Conservation (phyloP, 306 rosid species). For the Cucumis cinereus region DNA sequence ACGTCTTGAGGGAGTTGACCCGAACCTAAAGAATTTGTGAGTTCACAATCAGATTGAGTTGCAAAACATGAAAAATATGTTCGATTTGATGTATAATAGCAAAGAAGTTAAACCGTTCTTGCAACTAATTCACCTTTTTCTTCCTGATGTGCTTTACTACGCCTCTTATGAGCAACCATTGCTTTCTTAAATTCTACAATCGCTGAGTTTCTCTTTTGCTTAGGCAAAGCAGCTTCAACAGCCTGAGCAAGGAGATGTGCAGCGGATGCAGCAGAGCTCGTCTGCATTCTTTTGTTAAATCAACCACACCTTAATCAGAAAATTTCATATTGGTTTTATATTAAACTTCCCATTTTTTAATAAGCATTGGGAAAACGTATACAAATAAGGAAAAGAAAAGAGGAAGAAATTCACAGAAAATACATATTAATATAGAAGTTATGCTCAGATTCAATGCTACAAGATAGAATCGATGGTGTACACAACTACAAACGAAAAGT, state of each 20-base stretch:
- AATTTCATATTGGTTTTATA: neutral
- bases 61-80: neutral
- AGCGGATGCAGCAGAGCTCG: conserved; percentile 46
- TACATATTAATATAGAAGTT: neutral
- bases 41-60: neutral
- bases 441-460: neutral
- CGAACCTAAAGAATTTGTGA: conserved; percentile 30
- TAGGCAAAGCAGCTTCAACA: conserved; percentile 57
- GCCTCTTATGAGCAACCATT: conserved; percentile 67
- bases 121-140: conserved; percentile 32
- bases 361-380: neutral
- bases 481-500: neutral
- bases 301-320: conserved; percentile 14
- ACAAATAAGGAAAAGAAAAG: neutral
- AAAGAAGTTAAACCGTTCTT: conserved; percentile 1
- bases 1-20: conserved; percentile 51
- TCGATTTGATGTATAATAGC: neutral
- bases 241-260: conserved; percentile 56
- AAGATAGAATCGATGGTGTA: neutral
- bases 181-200: conserved; percentile 61
- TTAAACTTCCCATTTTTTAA: neutral
- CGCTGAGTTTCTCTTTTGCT: conserved; percentile 62
- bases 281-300: conserved; percentile 37
- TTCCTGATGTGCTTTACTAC: conserved; percentile 38
- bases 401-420: neutral